These are phyloP conservation scores for Pythium coloratum DNA, from an alignment of 352 stramenopile genomes.

Conservation along the genomic window DNA sequence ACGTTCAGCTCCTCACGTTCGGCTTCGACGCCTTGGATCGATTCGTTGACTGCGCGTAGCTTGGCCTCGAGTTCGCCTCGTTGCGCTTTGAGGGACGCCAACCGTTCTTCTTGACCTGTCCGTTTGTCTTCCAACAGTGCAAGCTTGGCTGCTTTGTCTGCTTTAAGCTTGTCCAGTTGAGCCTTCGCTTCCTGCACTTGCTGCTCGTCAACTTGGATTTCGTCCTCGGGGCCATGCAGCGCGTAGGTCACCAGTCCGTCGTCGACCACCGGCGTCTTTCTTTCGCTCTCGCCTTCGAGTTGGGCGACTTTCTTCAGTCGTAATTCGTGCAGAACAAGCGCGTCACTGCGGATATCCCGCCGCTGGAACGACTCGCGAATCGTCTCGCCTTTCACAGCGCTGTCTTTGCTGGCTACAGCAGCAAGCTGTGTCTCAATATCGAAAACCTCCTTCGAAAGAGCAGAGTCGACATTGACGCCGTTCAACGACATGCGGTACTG, in stretches of 20 bases:
- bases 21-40: conserved; percentile 44
- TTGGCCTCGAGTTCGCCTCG: conserved; percentile 59
- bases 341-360: conserved; percentile 72
- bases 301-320: conserved; percentile 28
- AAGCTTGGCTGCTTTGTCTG: conserved; percentile 39
- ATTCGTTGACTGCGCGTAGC: conserved; percentile 42
- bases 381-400: conserved; percentile 58
- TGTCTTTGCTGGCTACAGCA: conserved; percentile 40
- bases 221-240: neutral
- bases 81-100: conserved; percentile 38
- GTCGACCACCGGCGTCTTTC: neutral
- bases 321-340: conserved; percentile 48
- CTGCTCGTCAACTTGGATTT: conserved; percentile 11
- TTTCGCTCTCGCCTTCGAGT: neutral
- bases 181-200: conserved; percentile 18
- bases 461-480: conserved; percentile 41
- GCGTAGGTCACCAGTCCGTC: conserved; percentile 6
- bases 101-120: conserved; percentile 14
- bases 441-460: conserved; percentile 50
- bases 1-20: conserved; percentile 47
- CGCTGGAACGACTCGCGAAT: conserved; percentile 82
- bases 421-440: conserved; percentile 50
- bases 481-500: conserved; percentile 48
- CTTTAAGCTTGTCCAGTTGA: conserved; percentile 30
- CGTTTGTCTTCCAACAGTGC: conserved; percentile 36